phyloP scores from a whole-genome alignment of 768 basidiomycete species.

The Daedalea quercina region DNA sequence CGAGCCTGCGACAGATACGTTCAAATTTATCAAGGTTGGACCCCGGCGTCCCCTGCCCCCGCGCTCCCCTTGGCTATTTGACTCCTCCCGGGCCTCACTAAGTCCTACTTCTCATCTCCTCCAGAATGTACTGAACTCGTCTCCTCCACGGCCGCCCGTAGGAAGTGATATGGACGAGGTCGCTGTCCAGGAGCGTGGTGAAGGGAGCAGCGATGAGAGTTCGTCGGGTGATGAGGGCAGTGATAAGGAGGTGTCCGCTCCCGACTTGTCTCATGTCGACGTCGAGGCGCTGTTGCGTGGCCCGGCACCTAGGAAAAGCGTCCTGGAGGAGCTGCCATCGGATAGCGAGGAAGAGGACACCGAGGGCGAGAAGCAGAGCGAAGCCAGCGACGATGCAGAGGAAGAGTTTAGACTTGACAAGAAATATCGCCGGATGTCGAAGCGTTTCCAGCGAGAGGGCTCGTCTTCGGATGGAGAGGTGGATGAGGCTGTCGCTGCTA shows the following conservation, averaged over 20 bases:
- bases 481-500: slow-evolving; percentile 22
- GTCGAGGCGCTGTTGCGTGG: slow-evolving; percentile 39
- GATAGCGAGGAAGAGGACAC: slow-evolving; percentile 28
- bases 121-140: not conserved
- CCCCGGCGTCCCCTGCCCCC: no score
- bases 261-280: slow-evolving; percentile 15
- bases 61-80: not conserved
- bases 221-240: slow-evolving; percentile 19
- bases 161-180: slow-evolving; percentile 31
- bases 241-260: slow-evolving; percentile 11
- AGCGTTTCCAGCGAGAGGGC: slow-evolving; percentile 22
- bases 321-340: slow-evolving; percentile 25
- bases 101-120: slow-evolving; percentile 3
- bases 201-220: slow-evolving; percentile 35
- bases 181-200: slow-evolving; percentile 27
- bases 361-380: slow-evolving; percentile 32
- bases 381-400: slow-evolving; percentile 29
- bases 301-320: slow-evolving; percentile 22
- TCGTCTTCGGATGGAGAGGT: slow-evolving; percentile 29
- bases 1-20: not conserved
- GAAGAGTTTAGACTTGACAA: slow-evolving; percentile 31
- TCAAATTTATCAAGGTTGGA: no score
- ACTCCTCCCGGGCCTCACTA: not conserved
- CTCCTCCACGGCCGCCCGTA: slow-evolving; percentile 20
- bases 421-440: slow-evolving; percentile 25